These are phyloP conservation scores for Chenopodium formosanum DNA, from an alignment of 148 eudicot genomes.

Conservation along the genomic window DNA sequence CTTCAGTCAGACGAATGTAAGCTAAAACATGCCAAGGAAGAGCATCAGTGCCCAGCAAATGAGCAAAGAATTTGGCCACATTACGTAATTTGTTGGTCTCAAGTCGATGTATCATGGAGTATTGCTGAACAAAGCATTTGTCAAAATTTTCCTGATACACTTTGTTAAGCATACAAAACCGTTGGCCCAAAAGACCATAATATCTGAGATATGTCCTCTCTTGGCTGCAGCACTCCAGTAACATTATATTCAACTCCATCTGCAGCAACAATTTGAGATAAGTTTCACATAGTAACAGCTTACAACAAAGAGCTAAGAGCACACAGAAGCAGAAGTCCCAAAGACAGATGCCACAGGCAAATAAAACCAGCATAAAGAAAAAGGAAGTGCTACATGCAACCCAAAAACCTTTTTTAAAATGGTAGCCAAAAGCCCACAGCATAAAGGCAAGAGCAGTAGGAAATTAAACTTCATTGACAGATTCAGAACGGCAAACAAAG, in stretches of 20 bases:
- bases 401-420: neutral
- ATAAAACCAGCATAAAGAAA: neutral
- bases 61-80: constrained; percentile 94
- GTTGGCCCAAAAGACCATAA: constrained; percentile 87
- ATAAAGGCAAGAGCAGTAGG: neutral
- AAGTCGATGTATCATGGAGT: constrained; percentile 91
- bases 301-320: neutral
- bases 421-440: neutral
- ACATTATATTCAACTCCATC: constrained; percentile 95
- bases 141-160: constrained; percentile 89
- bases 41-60: constrained; percentile 81
- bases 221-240: constrained; percentile 96
- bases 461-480: neutral
- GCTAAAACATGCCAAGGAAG: constrained; percentile 88
- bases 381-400: neutral
- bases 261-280: constrained; percentile 30
- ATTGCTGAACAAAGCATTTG: constrained; percentile 82
- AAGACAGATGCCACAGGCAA: neutral
- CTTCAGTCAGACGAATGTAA: constrained; percentile 83
- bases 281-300: neutral
- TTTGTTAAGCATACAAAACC: constrained; percentile 85
- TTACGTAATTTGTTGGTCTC: constrained; percentile 89
- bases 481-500: neutral
- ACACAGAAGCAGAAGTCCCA: neutral
- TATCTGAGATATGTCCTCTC: constrained; percentile 92